Evolutionary conservation across 139 green algal genomes (phyloP), one percentile per base, ranked within the genome.

Genomic region (Micractinium conductrix): DNA sequence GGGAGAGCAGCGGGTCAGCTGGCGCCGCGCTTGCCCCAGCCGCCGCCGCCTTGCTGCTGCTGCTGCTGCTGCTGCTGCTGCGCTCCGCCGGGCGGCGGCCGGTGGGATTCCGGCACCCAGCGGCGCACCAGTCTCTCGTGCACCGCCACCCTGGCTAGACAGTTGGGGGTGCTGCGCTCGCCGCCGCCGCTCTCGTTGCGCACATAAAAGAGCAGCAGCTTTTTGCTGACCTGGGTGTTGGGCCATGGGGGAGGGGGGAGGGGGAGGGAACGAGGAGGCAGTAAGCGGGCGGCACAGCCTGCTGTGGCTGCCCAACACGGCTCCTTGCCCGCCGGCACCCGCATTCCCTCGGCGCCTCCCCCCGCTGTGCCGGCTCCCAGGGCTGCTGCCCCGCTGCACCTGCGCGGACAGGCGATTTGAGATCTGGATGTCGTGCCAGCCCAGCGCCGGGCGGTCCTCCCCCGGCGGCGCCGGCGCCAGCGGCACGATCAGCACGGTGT

Each of bases 401-500:
- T 62, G 84, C 44, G 68, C 80, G 37, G 87, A 85, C n/a, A 93
- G 79, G 70, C 90, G 79, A 72, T 93, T 89, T 17, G 79, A 72
- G 12, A 87, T 84, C 50, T 93, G 87, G 19, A 93, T 33, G 62
- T 93, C 90, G 44, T 89, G 74, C 90, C 81, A 87, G 40, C 69
- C 62, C n/a, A 86, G 30, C 19, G 35, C 35, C 1, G 80, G 76
- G 38, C 82, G 82, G 58, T 73, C 65, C 33, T 72, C 65, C 65
- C 22, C 65, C 12, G 65, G 33, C 65, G n/a, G 65, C 35, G 33
- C 55, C 2, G 55, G 43, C 2, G 28, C 26, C 60, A 72, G 55
- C 22, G 74, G 85, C 80, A 91, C n/a, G 24, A 93, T 83, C 17
- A 88, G 24, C 1, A 92, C 91, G 30, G 81, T 86, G 14, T 90